phyloP scores from a whole-genome alignment of 2,329 filamentous ascomycete species.

The Amauroascus verrucosus region DNA sequence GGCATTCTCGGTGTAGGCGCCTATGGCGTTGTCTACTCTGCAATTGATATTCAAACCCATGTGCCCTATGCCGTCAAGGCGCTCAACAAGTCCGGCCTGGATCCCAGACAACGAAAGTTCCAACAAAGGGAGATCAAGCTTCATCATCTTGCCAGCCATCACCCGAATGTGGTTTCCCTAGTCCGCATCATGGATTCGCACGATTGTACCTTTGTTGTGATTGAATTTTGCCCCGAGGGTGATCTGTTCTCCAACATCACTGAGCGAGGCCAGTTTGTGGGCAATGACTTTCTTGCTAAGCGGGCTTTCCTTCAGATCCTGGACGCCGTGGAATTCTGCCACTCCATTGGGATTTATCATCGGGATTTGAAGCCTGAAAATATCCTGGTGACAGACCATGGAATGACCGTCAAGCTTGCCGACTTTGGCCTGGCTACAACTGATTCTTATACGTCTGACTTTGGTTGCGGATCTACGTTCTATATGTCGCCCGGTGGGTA shows the following conservation, averaged over 20 bases:
- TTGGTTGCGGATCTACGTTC: slow-evolving; percentile 95
- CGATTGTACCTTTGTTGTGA: slow-evolving; percentile 90
- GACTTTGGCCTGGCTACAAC: slow-evolving; percentile 93
- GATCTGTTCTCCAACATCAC: slow-evolving; percentile 97
- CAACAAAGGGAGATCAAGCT: slow-evolving; percentile 88
- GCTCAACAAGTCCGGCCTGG: slow-evolving; percentile 85
- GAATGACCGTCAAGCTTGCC: slow-evolving; percentile 84
- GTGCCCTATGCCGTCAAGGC: slow-evolving; percentile 91
- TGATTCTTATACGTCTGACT: slow-evolving; percentile 76
- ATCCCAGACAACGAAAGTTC: slow-evolving; percentile 76
- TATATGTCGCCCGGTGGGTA: slow-evolving; percentile 97
- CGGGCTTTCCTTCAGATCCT: slow-evolving; percentile 87
- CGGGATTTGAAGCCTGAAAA: slow-evolving; percentile 97
- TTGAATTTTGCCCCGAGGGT: slow-evolving; percentile 95
- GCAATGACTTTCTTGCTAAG: slow-evolving; percentile 80
- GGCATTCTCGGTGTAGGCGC: slow-evolving; percentile 84
- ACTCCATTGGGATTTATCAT: slow-evolving; percentile 88
- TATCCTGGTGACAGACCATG: slow-evolving; percentile 80
- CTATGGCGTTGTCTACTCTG: slow-evolving; percentile 91
- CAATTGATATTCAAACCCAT: slow-evolving; percentile 70
- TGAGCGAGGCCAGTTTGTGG: slow-evolving; percentile 82
- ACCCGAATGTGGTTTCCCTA: slow-evolving; percentile 88
- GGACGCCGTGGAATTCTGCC: slow-evolving; percentile 93
- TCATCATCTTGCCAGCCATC: slow-evolving; percentile 78
- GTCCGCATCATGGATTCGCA: slow-evolving; percentile 83